These are phyloP conservation scores for Sclerotinia nivalis DNA, from an alignment of 2,329 filamentous ascomycete genomes.

Conservation along the genomic window DNA sequence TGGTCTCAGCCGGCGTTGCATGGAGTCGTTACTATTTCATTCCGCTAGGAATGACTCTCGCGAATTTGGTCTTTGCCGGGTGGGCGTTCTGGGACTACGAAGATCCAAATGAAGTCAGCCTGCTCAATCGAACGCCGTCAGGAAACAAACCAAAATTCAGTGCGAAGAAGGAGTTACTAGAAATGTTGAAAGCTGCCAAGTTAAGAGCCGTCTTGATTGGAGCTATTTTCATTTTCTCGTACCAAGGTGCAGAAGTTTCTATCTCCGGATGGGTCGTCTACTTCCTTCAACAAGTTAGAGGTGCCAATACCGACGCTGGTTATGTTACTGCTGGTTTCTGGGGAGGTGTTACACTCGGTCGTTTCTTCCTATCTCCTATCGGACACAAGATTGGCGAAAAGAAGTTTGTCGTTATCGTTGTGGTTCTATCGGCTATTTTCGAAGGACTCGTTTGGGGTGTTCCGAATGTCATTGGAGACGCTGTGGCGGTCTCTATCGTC, in stretches of 20 bases:
- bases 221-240: constrained; percentile 80
- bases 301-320: constrained; percentile 69
- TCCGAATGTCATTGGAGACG: constrained; percentile 71
- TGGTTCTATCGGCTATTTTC: constrained; percentile 62
- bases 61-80: constrained; percentile 58
- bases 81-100: constrained; percentile 74
- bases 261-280: constrained; percentile 87
- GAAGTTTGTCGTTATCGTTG: constrained; percentile 63
- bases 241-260: constrained; percentile 81
- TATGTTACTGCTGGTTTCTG: constrained; percentile 76
- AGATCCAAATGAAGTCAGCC: constrained; percentile 51
- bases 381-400: constrained; percentile 71
- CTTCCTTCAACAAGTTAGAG: constrained; percentile 74
- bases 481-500: constrained; percentile 67
- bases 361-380: constrained; percentile 68
- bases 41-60: constrained; percentile 56
- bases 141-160: constrained; percentile 37
- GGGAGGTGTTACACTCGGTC: constrained; percentile 74
- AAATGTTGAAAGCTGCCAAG: constrained; percentile 50
- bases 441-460: constrained; percentile 78
- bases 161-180: constrained; percentile 41
- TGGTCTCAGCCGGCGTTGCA: constrained; percentile 59
- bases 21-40: constrained; percentile 78
- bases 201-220: constrained; percentile 65
- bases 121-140: constrained; percentile 48